Base-by-base conservation (phyloP, 345 rosid species). In the Cardiospermum halicacabum region DNA sequence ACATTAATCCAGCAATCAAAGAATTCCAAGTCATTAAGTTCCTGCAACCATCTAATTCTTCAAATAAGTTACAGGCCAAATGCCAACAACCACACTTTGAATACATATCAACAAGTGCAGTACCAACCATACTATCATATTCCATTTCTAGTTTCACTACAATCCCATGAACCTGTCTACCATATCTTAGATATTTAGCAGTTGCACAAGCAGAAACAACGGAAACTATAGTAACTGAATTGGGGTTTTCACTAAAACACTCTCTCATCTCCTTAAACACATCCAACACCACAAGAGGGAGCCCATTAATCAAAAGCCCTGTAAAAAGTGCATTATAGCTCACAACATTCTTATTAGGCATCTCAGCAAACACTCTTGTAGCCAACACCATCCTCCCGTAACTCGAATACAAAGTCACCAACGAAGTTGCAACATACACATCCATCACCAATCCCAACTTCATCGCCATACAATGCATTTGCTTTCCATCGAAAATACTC, bases 91-190 rank as follows among this genome's bases (percentile, higher is more conserved):
- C 64, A 50, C 85, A 82, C 58, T 84, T 84, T 18, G 82, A 81
- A 66, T 87, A 87, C 89, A 84, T 82, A 59, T 82, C 89, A 45
- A 87, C 63, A 66, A 87, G 78, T 42, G 83, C 69, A 39, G 86
- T 87, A 40, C 84, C 84, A 1, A 81, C 78, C 77, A 67, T 75
- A 31, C 71, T 47, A 71, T 82, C 86, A 74, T 53, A 56, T 34
- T n/a, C 51, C 76, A 64, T 25, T 25, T 60, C 58, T 8, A 40
- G 74, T 63, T 79, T 87, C 73, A 53, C 64, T 37, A 67, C 50
- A 55, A 74, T 27, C 55, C 84, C 88, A 42, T 87, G 89, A 51
- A 84, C 62, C 66, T 82, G 92, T 62, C 77, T 74, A 32, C 83
- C 89, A 60, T 75, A 77, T 59, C 61, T 80, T 26, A 77, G 66